Base-by-base conservation (phyloP, 768 basidiomycete species). In the Russula olivacea region DNA sequence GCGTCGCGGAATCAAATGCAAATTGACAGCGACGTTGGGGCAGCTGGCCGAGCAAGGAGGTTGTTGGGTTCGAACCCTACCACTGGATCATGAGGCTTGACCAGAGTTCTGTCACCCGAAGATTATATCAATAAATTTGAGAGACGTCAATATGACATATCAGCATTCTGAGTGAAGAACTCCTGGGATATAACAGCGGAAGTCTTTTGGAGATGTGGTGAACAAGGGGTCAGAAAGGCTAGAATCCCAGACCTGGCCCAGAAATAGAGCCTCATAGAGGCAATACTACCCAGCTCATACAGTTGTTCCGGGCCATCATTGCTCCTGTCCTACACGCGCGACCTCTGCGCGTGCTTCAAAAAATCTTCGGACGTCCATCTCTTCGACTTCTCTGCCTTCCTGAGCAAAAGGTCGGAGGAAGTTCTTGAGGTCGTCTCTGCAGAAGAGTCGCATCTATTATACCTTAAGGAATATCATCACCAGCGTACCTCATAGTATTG, bases 401-500 rank as follows among this genome's bases (percentile, higher is more conserved):
- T 64, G 63, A 5, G 63, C 59, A 32, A 64, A 64, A 4, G 63
- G 63, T 32, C 63, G 53, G 30, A 64, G 59, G 21, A 60, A 60
- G 23, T 38, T 45, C 34, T 64, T 64, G 23, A 64, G 75, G 60
- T 85, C 81, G 68, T 93, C 89, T 63, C 90, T 91, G 65, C 19
- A 51, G 55, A 53, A 41, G 23, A 61, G 12, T 12, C 36, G 36
- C 6, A 34, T 55, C 21, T 55, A 55, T 19, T 40, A 4, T n/a
- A 34, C n/a, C 11, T 40, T 49, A 43, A 38, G 45, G 32, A 59
- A 60, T 19, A 32, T 34, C 7, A 23, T 23, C 36, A 41, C 15
- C 23, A 73, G 19, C 81, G 56, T 66, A 91, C 91, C 88, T 80
- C 89, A 93, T 87, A 61, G 81, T 77, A 68, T 92, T 91, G 74